Percentiles rank a stretch among this genome's conserved stretches.
Evolutionary conservation across 176 grass and related monocot genomes (phyloP).

Genomic region (Avena atlantica): DNA sequence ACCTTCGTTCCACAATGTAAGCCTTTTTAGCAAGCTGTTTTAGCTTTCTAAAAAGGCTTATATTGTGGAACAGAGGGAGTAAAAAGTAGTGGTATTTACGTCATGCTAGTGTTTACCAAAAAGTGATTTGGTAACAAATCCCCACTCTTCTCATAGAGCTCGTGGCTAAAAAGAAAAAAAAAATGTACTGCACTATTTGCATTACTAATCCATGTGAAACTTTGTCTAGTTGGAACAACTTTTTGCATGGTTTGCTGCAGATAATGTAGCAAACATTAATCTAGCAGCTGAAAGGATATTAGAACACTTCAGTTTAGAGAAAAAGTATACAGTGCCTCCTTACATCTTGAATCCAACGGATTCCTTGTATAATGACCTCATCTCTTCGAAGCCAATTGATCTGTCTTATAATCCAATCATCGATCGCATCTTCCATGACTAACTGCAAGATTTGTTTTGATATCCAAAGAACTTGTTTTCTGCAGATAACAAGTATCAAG

Average conservation of each 20-base stretch:
- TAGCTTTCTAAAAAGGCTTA: too few species aligned
- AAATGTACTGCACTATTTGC: conserved; percentile 9
- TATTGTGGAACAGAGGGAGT: too few species aligned
- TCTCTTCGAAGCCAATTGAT: conserved; percentile 89
- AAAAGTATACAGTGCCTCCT: conserved; percentile 34
- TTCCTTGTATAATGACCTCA: conserved; percentile 73
- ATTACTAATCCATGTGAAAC: conserved; percentile 33
- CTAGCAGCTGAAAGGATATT: conserved; percentile 15
- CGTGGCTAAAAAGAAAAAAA: not conserved
- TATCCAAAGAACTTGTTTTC: conserved; percentile 95
- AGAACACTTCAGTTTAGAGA: not conserved
- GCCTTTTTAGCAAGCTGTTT: too few species aligned
- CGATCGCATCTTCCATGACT: conserved; percentile 98
- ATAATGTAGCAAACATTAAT: conserved; percentile 18
- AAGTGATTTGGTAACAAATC: conserved; percentile 12
- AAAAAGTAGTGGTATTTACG: not conserved
- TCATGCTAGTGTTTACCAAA: conserved; percentile 18
- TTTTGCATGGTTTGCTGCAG: conserved; percentile 30
- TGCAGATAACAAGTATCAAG: conserved; percentile 47
- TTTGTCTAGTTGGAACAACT: conserved; percentile 22
- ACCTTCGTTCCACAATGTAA: too few species aligned
- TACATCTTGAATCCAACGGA: conserved; percentile 97
- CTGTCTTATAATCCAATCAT: conserved; percentile 98
- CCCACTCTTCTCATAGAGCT: not conserved
- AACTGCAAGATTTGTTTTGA: conserved; percentile 98